Percentiles rank a stretch among this genome's conserved stretches.
These are phyloP conservation scores for Picea mariana DNA, from an alignment of 83 land plant species.

Conservation along the genomic window DNA sequence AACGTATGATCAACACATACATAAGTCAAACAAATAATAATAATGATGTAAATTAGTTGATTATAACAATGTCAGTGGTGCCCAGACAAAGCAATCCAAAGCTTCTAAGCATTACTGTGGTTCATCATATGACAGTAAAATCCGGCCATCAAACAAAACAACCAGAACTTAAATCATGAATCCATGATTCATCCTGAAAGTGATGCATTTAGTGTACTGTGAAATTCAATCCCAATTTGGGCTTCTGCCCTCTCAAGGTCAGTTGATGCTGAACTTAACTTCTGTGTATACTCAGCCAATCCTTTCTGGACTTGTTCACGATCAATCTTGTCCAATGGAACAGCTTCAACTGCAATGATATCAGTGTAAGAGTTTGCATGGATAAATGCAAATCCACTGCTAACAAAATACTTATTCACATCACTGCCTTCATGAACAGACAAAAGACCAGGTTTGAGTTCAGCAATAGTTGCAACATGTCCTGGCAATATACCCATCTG, in stretches of 20 bases:
- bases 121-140: no score
- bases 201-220: conserved; percentile 78
- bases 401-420: conserved; percentile 61
- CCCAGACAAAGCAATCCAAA: no score
- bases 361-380: conserved; percentile 79
- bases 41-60: no score
- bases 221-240: conserved; percentile 89
- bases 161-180: no score
- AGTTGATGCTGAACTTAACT: conserved; percentile 68
- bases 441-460: conserved; percentile 78
- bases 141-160: no score
- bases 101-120: no score
- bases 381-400: conserved; percentile 81
- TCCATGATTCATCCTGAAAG: conserved; percentile 32
- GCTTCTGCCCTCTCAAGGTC: conserved; percentile 91
- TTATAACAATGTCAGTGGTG: no score
- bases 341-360: conserved; percentile 76
- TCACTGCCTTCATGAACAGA: conserved; percentile 80
- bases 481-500: conserved; percentile 91
- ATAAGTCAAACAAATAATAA: no score
- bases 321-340: conserved; percentile 79
- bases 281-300: conserved; percentile 78
- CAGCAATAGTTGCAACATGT: conserved; percentile 83
- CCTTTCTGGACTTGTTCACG: conserved; percentile 68
- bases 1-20: no score